phyloP scores from a whole-genome alignment of 345 rosid genomes.

The Dipteronia sinensis region DNA sequence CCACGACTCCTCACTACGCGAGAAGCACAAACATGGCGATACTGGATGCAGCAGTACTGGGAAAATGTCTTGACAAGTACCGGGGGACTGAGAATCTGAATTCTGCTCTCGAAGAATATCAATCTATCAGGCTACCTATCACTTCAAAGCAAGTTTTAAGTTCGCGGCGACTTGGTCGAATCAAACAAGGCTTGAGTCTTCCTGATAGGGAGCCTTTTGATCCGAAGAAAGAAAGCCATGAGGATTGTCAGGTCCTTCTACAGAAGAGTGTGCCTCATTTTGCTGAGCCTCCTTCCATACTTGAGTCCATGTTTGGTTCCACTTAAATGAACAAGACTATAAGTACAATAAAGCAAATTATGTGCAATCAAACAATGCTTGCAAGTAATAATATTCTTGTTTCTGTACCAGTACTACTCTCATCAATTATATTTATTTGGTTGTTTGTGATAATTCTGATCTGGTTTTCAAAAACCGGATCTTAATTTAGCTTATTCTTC shows the following conservation, averaged over 20 bases:
- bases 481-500: no score
- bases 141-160: slow-evolving; percentile 63
- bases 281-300: slow-evolving; percentile 33
- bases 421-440: no score
- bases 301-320: slow-evolving; percentile 1
- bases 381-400: no score
- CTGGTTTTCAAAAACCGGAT: no score
- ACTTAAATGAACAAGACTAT: slow-evolving; percentile 27
- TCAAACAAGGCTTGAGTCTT: slow-evolving; percentile 62
- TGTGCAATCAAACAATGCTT: no score
- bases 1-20: slow-evolving; percentile 64
- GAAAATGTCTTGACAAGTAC: slow-evolving; percentile 53
- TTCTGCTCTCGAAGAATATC: slow-evolving; percentile 71
- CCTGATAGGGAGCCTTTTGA: slow-evolving; percentile 35
- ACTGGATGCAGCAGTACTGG: slow-evolving; percentile 64
- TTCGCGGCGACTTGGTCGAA: slow-evolving; percentile 52
- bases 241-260: slow-evolving; percentile 45
- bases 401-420: no score
- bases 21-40: slow-evolving; percentile 90
- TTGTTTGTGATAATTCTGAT: no score
- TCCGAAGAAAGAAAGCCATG: slow-evolving; percentile 30
- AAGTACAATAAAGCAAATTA: slow-evolving; percentile 26
- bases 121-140: slow-evolving; percentile 55
- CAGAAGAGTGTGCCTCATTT: slow-evolving; percentile 62
- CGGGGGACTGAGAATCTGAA: slow-evolving; percentile 43